Base-by-base conservation (phyloP, 2,329 filamentous ascomycete genomes). In the Cladosporium sp. region DNA sequence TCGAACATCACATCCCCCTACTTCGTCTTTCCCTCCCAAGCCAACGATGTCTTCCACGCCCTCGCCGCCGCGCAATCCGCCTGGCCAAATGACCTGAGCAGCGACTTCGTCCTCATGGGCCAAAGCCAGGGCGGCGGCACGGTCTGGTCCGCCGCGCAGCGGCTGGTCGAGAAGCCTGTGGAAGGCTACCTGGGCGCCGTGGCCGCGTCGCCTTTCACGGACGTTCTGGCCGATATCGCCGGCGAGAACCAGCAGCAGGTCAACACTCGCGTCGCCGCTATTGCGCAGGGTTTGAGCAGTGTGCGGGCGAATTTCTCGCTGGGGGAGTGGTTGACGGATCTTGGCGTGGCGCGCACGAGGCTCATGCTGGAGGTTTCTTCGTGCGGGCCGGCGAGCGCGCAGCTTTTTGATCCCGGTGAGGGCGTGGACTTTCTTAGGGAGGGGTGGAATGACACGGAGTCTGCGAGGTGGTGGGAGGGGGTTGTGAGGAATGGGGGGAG, bases 121-220 rank as follows among this genome's bases (percentile, higher is more conserved):
- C 72, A 76, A 53, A 73, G 69, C 4, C 71, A 78, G 58, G 75
- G 75, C 19, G 74, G 73, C 6, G 66, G 63, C 2, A 69, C 66
- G 1, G 68, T 69, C 0, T 78, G 75, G 75, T 60, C 61, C 4
- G 55, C 64, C 16, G 68, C 69, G 3, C 58, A 71, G 36, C 56
- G 62, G 22, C 45, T 52, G 40, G 48, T 32, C 5, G 13, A 48
- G 43, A 38, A 22, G 22, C 45, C 67, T 29, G 54, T 67, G 0
- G 43, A 60, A 0, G 71, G 70, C 0, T 74, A 69, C 43, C 58
- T 68, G 2, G 72, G 71, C 6, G 57, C 67, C 7, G 55, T 73
- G 7, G 61, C 69, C 1, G 59, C 50, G 5, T 55, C 57, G 7
- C 59, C 59, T 8, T 56, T 58, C 43, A 57, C 54, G 5, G 52